Percentiles rank a stretch among this genome's conserved stretches.
These are phyloP conservation scores for Carex myosuroides DNA, from an alignment of 176 grass and related monocot species.

Conservation along the genomic window DNA sequence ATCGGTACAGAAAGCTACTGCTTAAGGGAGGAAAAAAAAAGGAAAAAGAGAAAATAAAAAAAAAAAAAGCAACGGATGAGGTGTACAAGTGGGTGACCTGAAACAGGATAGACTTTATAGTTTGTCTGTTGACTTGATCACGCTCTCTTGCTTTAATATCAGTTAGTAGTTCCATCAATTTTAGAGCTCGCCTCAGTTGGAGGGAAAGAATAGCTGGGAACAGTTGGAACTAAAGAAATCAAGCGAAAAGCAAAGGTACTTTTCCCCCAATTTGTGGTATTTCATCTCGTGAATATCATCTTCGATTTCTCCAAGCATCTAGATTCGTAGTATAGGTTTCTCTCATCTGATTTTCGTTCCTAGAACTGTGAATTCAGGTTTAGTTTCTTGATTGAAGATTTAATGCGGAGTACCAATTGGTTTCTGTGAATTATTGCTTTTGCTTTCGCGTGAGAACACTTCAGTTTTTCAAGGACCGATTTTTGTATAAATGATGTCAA, in stretches of 20 bases:
- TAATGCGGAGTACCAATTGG: neutral
- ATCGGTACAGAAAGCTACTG: no score
- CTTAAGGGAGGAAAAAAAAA: neutral
- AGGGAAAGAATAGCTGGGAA: constrained; percentile 17
- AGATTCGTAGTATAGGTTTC: neutral
- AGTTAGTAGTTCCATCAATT: neutral
- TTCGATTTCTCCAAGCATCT: neutral
- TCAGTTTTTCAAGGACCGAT: neutral
- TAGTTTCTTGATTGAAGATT: neutral
- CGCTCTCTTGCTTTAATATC: neutral
- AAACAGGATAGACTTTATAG: constrained; percentile 8
- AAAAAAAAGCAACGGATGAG: neutral
- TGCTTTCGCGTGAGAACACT: neutral
- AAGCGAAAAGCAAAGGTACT: neutral
- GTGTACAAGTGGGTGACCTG: constrained; percentile 7
- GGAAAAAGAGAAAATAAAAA: neutral
- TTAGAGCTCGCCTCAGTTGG: neutral
- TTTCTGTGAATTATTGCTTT: neutral
- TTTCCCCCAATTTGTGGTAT: neutral
- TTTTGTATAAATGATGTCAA: neutral
- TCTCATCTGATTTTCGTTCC: neutral
- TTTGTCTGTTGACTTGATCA: neutral
- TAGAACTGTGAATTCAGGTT: neutral
- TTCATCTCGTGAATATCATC: neutral
- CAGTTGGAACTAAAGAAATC: neutral